phyloP scores from a whole-genome alignment of 2,329 filamentous ascomycete genomes.

The Rhynchosporium agropyri region DNA sequence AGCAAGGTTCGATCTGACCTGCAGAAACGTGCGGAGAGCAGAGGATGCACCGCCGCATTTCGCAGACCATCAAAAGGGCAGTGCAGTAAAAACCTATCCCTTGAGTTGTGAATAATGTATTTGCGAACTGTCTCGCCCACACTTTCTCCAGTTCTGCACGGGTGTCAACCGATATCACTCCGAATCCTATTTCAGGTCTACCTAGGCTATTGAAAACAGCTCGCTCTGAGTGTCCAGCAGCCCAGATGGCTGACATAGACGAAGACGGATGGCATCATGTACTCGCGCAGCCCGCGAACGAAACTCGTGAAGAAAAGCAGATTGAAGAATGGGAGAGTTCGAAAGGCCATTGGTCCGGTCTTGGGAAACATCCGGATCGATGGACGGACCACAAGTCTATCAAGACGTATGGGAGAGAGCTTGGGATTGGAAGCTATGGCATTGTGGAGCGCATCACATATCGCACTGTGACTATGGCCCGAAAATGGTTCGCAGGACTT shows the following conservation, averaged over 20 bases:
- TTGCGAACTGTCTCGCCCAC: neutral
- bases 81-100: conserved; percentile 5
- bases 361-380: conserved; percentile 32
- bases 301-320: conserved; percentile 32
- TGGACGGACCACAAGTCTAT: conserved; percentile 29
- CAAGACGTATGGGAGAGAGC: conserved; percentile 35
- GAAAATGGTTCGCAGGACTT: conserved; percentile 44
- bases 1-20: conserved; percentile 7
- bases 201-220: conserved; percentile 1
- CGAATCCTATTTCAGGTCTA: neutral
- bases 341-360: conserved; percentile 34
- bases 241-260: neutral
- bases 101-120: neutral
- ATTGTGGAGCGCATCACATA: conserved; percentile 49
- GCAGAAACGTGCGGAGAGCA: neutral
- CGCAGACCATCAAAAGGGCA: neutral
- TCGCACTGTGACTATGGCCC: conserved; percentile 47
- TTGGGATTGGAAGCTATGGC: conserved; percentile 50
- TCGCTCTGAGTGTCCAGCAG: neutral
- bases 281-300: conserved; percentile 30
- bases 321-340: conserved; percentile 34
- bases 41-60: conserved; percentile 4
- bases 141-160: too few species aligned
- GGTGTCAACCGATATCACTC: neutral
- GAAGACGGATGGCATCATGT: conserved; percentile 34